Percentiles rank a stretch among this genome's conserved stretches.
Conservation (phyloP, 306 rosid genomes). For the Prunus mongolica region DNA sequence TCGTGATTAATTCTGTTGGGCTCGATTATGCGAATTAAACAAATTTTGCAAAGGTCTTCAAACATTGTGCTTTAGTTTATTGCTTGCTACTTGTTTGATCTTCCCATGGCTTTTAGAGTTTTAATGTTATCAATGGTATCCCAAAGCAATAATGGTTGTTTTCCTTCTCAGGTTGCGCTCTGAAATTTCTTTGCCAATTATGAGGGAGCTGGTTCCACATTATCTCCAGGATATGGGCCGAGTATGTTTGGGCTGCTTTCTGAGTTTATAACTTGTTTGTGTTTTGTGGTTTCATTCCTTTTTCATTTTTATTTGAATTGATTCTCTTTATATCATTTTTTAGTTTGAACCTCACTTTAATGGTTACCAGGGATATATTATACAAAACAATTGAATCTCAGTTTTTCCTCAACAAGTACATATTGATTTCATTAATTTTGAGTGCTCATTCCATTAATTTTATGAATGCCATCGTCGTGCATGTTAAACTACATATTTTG, state of each 20-base stretch:
- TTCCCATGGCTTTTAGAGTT: neutral
- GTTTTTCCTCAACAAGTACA: neutral
- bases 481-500: neutral
- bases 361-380: neutral
- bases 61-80: neutral
- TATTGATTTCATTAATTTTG: neutral
- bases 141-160: slow-evolving; percentile 26
- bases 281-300: neutral
- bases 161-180: slow-evolving; percentile 74
- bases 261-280: neutral
- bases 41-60: neutral
- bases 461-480: neutral
- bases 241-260: slow-evolving; percentile 43
- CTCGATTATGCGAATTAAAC: neutral
- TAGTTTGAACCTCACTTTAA: neutral
- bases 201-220: slow-evolving; percentile 94
- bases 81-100: neutral
- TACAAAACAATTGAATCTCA: neutral
- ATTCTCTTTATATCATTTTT: neutral
- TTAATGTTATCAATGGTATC: neutral
- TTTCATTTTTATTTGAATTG: neutral
- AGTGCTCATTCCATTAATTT: neutral
- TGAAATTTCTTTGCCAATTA: slow-evolving; percentile 83
- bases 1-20: neutral
- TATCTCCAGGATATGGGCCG: slow-evolving; percentile 91